Percentiles rank a stretch among this genome's conserved stretches.
phyloP scores from a whole-genome alignment of 2,329 filamentous ascomycete species.

The Botryosphaeria dothidea region DNA sequence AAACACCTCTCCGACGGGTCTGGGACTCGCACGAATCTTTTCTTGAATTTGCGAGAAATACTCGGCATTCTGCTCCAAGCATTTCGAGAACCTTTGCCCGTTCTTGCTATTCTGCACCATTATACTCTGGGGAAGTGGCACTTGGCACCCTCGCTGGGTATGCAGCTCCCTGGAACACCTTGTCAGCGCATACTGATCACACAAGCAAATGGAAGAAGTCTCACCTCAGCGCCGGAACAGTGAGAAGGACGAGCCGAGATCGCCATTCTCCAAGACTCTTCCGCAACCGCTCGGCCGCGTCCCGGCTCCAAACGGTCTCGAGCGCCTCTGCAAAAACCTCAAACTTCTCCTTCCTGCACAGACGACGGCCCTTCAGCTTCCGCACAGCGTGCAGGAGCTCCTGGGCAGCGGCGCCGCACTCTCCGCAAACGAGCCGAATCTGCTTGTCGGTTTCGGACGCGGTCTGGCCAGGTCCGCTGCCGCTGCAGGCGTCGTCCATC shows the following conservation, averaged over 20 bases:
- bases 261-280: neutral
- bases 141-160: neutral
- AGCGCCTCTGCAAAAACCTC: neutral
- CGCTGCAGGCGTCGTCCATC: neutral
- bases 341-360: neutral
- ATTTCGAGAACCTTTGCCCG: neutral
- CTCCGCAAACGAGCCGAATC: neutral
- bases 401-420: neutral
- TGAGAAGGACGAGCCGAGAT: neutral
- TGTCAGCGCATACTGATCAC: neutral
- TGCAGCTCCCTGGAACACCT: neutral
- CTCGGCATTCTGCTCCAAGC: neutral
- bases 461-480: neutral
- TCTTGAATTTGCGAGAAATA: neutral
- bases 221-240: slow-evolving; percentile 8
- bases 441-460: neutral
- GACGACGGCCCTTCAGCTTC: neutral
- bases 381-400: neutral
- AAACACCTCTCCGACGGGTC: neutral
- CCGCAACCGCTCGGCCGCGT: neutral
- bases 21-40: neutral
- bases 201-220: neutral
- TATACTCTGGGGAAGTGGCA: neutral
- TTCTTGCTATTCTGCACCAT: neutral
- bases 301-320: neutral